Conservation (phyloP, 352 stramenopile genomes). For the Globisporangium orthogonon region DNA sequence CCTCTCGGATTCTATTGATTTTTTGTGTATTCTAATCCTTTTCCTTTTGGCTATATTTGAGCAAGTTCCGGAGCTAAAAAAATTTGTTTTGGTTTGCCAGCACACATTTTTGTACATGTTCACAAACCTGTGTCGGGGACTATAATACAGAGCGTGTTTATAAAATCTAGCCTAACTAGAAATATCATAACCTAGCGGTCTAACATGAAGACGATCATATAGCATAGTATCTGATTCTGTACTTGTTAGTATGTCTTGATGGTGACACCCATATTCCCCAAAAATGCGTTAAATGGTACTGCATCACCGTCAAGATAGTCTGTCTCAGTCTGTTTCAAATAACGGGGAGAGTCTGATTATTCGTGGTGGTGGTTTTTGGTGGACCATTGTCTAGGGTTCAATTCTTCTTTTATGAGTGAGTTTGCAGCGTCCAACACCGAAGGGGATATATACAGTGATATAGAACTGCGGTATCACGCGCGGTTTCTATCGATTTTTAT, state of each 20-base stretch:
- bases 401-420: conserved; percentile 4
- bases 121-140: too few relatives aligned
- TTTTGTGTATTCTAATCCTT: too few relatives aligned
- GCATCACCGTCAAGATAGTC: conserved; percentile 4
- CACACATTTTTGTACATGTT: too few relatives aligned
- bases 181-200: too few relatives aligned
- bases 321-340: neutral
- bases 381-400: conserved; percentile 10
- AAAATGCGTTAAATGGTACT: conserved; percentile 1
- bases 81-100: too few relatives aligned
- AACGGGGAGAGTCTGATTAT: conserved; percentile 1
- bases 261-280: neutral
- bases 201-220: too few relatives aligned
- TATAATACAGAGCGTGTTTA: too few relatives aligned
- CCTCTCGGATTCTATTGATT: too few relatives aligned
- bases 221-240: neutral
- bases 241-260: conserved; percentile 5
- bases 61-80: too few relatives aligned
- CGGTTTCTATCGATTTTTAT: neutral
- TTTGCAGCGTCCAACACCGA: neutral
- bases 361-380: conserved; percentile 11
- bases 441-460: neutral
- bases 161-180: too few relatives aligned
- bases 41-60: too few relatives aligned
- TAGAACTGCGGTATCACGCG: conserved; percentile 1